Evolutionary conservation across 768 basidiomycete genomes (phyloP), one percentile per base, ranked within the genome.

Genomic region (Tylopilus sp.): DNA sequence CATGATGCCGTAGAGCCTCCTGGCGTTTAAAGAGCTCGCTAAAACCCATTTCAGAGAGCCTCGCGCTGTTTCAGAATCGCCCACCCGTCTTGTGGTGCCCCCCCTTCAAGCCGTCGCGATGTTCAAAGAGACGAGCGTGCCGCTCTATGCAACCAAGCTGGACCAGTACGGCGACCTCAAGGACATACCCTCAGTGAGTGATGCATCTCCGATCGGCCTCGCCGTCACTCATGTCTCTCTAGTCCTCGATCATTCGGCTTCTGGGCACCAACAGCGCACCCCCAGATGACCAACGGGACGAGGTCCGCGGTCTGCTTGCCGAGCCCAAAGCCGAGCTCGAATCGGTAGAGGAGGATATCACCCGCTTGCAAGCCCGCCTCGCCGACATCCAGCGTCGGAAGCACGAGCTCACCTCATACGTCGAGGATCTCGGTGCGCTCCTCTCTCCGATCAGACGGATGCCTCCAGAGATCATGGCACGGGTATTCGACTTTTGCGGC

Each of bases 391-490:
- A 68, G 56, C 65, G 54, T 21, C 59, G 67, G 45, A 67, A 65
- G 56, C 37, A 48, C 44, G 67, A 68, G 38, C 57, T 68, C 28
- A 46, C 55, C 14, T 63, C 63, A 26, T 69, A 68, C 50, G 63
- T 68, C 48, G 67, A 69, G 54, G 67, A 68, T 55, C 67, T 68
- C 45, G 65, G 59, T 49, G 67, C 67, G n/a, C 63, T 69, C 52
- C 63, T 68, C 24, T 67, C 67, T 19, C 67, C 67, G 45, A 68
- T 68, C 54, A 67, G 56, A 22, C 66, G 66, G 43, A 67, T 68
- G 65, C 67, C 67, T 13, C 67, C 68, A 22, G 67, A 68, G 57
- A 68, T 68, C 60, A 67, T 68, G 60, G 59, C 65, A 40, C 64
- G 67, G 42, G 60, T 68, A 6, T 68, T 68, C 29, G 67, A 68